A percentile compares a stretch with the other conserved stretches of the same genome.
These are phyloP conservation scores for Populus deltoides DNA, from an alignment of 345 rosid genomes.

Conservation along the genomic window DNA sequence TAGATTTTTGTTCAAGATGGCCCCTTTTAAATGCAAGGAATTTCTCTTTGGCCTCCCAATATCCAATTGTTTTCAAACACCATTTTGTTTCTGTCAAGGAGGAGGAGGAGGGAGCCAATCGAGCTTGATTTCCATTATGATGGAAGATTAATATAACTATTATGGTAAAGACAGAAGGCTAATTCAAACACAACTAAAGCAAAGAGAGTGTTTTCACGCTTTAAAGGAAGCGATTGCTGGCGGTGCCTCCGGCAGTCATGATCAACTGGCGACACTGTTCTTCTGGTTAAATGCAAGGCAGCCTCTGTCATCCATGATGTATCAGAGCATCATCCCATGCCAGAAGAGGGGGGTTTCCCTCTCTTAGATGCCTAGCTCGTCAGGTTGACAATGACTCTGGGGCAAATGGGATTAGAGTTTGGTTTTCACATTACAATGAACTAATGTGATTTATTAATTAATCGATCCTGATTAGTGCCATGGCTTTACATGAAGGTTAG, in stretches of 20 bases:
- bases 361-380: neutral
- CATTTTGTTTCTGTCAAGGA: no score
- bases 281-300: neutral
- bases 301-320: neutral
- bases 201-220: neutral
- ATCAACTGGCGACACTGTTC: neutral
- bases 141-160: no score
- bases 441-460: neutral
- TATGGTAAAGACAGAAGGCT: no score
- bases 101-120: no score
- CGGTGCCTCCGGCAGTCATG: neutral
- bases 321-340: neutral
- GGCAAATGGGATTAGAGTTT: constrained; percentile 11
- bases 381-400: constrained; percentile 2
- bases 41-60: no score
- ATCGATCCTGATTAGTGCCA: neutral
- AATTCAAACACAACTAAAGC: neutral
- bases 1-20: no score
- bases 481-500: neutral
- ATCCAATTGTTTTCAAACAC: no score
- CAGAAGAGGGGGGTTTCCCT: neutral
- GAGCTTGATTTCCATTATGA: no score
- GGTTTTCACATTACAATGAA: neutral
- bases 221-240: neutral
- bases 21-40: no score